phyloP scores from a whole-genome alignment of 768 basidiomycete species.

The Mycena vulgaris region DNA sequence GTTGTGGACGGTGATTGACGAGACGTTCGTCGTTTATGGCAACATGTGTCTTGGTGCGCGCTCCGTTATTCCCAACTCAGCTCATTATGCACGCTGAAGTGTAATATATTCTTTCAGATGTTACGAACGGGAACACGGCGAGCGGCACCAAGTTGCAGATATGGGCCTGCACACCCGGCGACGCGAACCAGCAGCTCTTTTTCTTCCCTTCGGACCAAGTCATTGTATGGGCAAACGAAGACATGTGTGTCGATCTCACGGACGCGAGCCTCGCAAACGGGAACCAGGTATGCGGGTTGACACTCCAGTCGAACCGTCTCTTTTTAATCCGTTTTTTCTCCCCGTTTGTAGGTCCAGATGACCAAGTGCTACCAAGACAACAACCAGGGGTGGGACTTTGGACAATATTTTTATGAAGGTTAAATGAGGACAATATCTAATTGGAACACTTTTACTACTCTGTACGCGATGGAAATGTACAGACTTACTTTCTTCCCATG shows the following conservation, averaged over 20 bases:
- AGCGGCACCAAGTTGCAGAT: conserved; percentile 46
- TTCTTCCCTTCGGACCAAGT: not conserved
- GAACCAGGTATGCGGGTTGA: conserved; percentile 10
- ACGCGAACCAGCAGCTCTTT: conserved; percentile 38
- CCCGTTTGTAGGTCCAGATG: conserved; percentile 1
- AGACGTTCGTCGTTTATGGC: conserved; percentile 10
- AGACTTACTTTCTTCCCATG: too few species aligned
- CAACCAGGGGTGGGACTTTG: not conserved
- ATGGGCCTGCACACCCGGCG: conserved; percentile 41
- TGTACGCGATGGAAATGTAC: too few species aligned
- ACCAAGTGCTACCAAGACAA: not conserved
- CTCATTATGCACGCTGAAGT: not conserved
- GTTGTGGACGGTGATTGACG: conserved; percentile 8
- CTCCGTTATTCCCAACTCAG: not conserved
- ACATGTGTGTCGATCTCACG: conserved; percentile 27
- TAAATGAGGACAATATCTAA: too few species aligned
- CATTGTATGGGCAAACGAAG: conserved; percentile 33
- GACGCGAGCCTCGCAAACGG: conserved; percentile 18
- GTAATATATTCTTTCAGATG: not conserved
- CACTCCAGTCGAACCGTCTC: not conserved
- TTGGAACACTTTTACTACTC: too few species aligned
- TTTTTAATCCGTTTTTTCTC: not conserved
- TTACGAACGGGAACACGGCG: conserved; percentile 20
- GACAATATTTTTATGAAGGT: not conserved
- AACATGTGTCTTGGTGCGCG: conserved; percentile 22